Conservation (phyloP, 176 grass and related monocot genomes). For the Ananas comosus region DNA sequence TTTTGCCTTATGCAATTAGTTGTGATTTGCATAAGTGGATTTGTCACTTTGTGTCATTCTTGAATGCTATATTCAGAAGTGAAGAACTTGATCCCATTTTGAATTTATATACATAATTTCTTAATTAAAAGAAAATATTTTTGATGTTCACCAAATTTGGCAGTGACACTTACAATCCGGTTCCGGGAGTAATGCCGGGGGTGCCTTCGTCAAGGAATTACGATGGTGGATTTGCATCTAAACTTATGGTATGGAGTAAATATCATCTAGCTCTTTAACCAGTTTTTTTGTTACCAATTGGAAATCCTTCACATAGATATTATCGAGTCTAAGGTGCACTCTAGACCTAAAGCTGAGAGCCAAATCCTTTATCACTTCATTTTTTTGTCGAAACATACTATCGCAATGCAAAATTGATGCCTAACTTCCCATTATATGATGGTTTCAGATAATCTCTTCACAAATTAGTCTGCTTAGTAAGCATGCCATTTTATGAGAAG, state of each 20-base stretch:
- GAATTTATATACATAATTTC: slow-evolving; percentile 5
- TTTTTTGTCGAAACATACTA: no score
- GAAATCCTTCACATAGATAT: background rate
- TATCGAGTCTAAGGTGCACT: background rate
- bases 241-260: slow-evolving; percentile 59
- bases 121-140: slow-evolving; percentile 2
- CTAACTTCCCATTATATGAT: background rate
- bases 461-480: background rate
- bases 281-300: background rate
- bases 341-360: background rate
- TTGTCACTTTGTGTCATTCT: no score
- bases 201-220: slow-evolving; percentile 84
- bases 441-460: background rate
- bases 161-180: slow-evolving; percentile 94
- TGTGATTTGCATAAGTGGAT: no score
- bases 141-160: slow-evolving; percentile 11
- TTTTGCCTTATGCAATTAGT: no score
- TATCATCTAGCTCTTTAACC: background rate
- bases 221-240: slow-evolving; percentile 76
- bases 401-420: background rate
- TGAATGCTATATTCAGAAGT: no score
- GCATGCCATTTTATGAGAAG: background rate
- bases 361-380: background rate
- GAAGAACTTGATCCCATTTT: background rate
- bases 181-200: slow-evolving; percentile 70